Percentiles rank a stretch among this genome's conserved stretches.
These are phyloP conservation scores for Beauveria scarabaeidicola DNA, from an alignment of 2,329 filamentous ascomycete species.

Conservation along the genomic window DNA sequence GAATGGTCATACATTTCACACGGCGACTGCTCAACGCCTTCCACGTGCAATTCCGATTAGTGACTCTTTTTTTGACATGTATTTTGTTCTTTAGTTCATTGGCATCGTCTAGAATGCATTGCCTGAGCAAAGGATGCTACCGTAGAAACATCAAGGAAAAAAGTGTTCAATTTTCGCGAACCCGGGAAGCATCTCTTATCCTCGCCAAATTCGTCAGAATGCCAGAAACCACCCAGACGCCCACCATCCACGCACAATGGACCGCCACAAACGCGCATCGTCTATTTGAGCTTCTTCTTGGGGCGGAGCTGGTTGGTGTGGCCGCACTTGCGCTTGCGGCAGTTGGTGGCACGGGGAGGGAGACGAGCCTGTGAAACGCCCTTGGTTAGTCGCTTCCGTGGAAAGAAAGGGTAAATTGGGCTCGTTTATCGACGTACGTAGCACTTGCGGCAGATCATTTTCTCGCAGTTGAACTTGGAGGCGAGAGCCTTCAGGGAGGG, in stretches of 20 bases:
- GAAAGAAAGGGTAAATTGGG: background rate
- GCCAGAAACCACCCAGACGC: constrained; percentile 35
- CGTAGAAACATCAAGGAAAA: constrained; percentile 28
- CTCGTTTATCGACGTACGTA: constrained; percentile 60
- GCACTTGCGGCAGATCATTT: constrained; percentile 99
- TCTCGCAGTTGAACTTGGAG: constrained; percentile 99
- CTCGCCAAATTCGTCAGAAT: constrained; percentile 29
- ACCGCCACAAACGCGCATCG: constrained; percentile 20
- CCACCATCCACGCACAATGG: constrained; percentile 27
- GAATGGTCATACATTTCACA: no score
- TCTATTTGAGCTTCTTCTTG: constrained; percentile 99
- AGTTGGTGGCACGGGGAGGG: constrained; percentile 98
- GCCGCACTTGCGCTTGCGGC: constrained; percentile 99
- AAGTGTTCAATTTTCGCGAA: constrained; percentile 20
- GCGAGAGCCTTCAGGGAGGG: constrained; percentile 96
- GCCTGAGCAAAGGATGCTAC: constrained; percentile 31
- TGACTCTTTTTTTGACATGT: background rate
- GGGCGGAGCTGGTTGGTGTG: constrained; percentile 99
- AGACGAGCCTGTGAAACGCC: constrained; percentile 56
- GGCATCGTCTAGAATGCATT: constrained; percentile 30
- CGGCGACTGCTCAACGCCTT: no score
- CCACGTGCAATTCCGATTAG: background rate
- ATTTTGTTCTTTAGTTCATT: constrained; percentile 13
- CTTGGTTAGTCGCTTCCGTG: constrained; percentile 1
- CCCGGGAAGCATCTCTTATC: constrained; percentile 24